Percentiles rank a stretch among this genome's conserved stretches.
Conservation (phyloP, 768 basidiomycete species). For the Clitopilus passeckerianus region DNA sequence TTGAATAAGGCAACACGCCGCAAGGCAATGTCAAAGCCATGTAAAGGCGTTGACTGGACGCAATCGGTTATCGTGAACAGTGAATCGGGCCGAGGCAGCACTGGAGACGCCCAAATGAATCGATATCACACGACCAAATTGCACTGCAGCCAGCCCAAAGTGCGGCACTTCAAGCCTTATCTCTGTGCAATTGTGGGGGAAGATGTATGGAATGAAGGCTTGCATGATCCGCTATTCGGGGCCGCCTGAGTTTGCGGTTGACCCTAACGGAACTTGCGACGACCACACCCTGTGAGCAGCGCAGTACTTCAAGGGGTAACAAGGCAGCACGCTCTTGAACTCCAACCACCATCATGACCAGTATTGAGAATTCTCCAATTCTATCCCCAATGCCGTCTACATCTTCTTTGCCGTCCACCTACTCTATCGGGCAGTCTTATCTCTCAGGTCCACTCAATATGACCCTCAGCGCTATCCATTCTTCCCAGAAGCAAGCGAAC, state of each 20-base stretch:
- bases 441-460: constrained; percentile 16
- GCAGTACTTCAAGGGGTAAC: background rate
- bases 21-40: too few species aligned
- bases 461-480: background rate
- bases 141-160: background rate
- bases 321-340: background rate
- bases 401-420: constrained; percentile 12
- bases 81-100: background rate
- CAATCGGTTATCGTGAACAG: too few species aligned
- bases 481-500: background rate
- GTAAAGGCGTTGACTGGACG: too few species aligned
- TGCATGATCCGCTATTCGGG: background rate
- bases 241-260: background rate
- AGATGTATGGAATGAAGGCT: background rate
- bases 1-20: too few species aligned
- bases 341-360: background rate
- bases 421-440: constrained; percentile 10
- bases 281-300: background rate
- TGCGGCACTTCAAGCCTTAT: background rate
- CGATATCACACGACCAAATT: background rate
- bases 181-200: background rate
- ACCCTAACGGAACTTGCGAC: background rate
- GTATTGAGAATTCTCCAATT: constrained; percentile 7
- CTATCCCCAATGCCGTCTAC: constrained; percentile 4
- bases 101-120: too few species aligned